Conservation (phyloP, 441 rosid species). For the Lagerstroemia fauriei region DNA sequence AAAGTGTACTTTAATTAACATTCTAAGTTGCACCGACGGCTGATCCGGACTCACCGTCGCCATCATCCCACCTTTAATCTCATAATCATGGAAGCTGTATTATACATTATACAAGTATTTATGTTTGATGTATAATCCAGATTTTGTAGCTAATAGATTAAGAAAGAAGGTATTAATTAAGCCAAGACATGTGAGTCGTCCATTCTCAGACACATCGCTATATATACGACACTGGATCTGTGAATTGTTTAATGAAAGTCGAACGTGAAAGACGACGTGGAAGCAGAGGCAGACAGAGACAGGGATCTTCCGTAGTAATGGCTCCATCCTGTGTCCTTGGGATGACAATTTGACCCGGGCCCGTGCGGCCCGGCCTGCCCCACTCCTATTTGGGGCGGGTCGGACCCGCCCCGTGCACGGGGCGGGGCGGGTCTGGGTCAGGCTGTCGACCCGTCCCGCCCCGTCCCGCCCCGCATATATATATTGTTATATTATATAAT, state of each 20-base stretch:
- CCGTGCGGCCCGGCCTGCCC: too few species aligned
- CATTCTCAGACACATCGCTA: conserved; percentile 24
- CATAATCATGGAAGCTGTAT: neutral
- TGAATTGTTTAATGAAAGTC: neutral
- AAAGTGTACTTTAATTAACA: neutral
- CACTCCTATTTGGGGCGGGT: too few species aligned
- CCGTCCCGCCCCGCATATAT: too few species aligned
- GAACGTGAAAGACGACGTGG: neutral
- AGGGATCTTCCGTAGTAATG: neutral
- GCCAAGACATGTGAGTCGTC: conserved; percentile 33
- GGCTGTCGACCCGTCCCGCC: too few species aligned
- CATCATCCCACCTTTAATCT: neutral
- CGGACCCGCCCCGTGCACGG: too few species aligned
- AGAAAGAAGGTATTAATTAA: neutral
- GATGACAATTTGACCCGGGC: too few species aligned
- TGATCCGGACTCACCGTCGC: neutral
- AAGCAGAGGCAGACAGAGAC: neutral
- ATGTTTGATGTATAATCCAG: neutral
- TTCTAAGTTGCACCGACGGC: neutral
- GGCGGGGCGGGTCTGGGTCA: too few species aligned
- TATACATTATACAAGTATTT: neutral
- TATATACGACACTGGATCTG: conserved; percentile 25
- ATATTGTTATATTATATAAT: too few species aligned
- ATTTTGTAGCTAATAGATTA: neutral
- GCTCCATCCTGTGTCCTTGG: too few species aligned